A percentile compares a stretch with the other conserved stretches of the same genome.
These are phyloP conservation scores for Irineochytrium annulatum DNA, from an alignment of 192 early-diverging fungal genomes.

Conservation along the genomic window DNA sequence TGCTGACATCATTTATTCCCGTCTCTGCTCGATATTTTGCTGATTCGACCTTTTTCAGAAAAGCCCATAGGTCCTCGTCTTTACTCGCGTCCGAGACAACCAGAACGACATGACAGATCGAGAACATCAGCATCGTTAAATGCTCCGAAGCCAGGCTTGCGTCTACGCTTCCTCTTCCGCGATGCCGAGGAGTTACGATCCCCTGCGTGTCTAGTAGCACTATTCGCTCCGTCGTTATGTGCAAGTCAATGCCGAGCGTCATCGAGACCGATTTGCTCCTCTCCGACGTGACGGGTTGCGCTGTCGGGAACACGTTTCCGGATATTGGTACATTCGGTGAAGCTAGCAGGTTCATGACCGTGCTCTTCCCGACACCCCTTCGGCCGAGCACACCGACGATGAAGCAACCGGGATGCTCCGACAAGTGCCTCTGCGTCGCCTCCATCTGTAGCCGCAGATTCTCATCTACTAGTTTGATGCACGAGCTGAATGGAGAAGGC, in stretches of 20 bases:
- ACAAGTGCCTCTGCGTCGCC: slow-evolving; percentile 31
- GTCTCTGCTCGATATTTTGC: slow-evolving; percentile 24
- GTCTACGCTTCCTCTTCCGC: slow-evolving; percentile 10
- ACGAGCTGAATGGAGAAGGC: too few relatives aligned
- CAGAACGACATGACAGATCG: slow-evolving; percentile 63
- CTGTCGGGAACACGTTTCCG: slow-evolving; percentile 24
- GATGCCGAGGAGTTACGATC: slow-evolving; percentile 31
- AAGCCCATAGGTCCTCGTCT: slow-evolving; percentile 28
- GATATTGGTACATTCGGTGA: slow-evolving; percentile 22
- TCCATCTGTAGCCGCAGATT: slow-evolving; percentile 9
- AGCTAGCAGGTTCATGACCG: slow-evolving; percentile 54
- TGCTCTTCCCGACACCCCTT: slow-evolving; percentile 64
- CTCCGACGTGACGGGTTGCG: background rate
- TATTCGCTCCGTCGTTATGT: slow-evolving; percentile 59
- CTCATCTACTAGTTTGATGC: background rate
- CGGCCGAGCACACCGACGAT: slow-evolving; percentile 62
- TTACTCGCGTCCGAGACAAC: slow-evolving; percentile 47
- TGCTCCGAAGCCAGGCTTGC: slow-evolving; percentile 46
- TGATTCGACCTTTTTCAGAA: slow-evolving; percentile 27
- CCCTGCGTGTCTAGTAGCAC: slow-evolving; percentile 63
- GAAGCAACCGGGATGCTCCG: slow-evolving; percentile 65
- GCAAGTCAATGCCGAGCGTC: slow-evolving; percentile 59
- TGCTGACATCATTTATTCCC: background rate
- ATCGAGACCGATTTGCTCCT: slow-evolving; percentile 23
- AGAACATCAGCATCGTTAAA: slow-evolving; percentile 53